These are phyloP conservation scores for Bonia amplexicaulis DNA, from an alignment of 176 grass and related monocot species.

Conservation along the genomic window DNA sequence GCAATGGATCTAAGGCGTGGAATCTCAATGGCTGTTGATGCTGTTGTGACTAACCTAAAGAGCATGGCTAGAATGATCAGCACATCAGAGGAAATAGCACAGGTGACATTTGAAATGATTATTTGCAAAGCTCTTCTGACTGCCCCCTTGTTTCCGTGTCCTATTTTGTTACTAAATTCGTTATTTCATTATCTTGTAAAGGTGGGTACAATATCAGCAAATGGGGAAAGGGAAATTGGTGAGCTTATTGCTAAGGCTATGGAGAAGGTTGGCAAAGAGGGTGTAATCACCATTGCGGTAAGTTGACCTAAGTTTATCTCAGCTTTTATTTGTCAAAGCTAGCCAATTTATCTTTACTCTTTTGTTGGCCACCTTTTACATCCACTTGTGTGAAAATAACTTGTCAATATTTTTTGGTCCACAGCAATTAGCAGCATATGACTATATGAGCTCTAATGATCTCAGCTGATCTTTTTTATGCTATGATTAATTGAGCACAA, in stretches of 20 bases:
- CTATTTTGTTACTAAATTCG: conserved; percentile 16
- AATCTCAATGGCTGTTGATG: conserved; percentile 96
- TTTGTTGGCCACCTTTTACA: background rate
- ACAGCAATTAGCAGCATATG: background rate
- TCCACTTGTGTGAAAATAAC: background rate
- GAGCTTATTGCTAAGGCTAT: conserved; percentile 98
- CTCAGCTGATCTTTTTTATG: background rate
- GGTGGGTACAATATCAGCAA: conserved; percentile 97
- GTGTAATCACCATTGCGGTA: conserved; percentile 93
- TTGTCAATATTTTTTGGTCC: background rate
- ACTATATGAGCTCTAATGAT: background rate
- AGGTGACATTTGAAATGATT: conserved; percentile 57
- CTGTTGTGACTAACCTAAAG: conserved; percentile 89
- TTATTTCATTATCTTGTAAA: conserved; percentile 27
- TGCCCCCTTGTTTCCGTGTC: conserved; percentile 26
- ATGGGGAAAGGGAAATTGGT: conserved; percentile 97
- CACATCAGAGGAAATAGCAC: conserved; percentile 92
- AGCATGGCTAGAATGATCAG: conserved; percentile 87
- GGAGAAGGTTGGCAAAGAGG: conserved; percentile 99
- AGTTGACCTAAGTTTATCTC: conserved; percentile 17
- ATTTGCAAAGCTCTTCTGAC: conserved; percentile 29
- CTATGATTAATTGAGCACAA: background rate
- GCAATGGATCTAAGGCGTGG: conserved; percentile 97
- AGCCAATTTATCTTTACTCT: background rate
- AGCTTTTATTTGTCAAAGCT: background rate